Evolutionary conservation across 257 asterid species (phyloP).

Genomic region (Osmanthus fragrans): DNA sequence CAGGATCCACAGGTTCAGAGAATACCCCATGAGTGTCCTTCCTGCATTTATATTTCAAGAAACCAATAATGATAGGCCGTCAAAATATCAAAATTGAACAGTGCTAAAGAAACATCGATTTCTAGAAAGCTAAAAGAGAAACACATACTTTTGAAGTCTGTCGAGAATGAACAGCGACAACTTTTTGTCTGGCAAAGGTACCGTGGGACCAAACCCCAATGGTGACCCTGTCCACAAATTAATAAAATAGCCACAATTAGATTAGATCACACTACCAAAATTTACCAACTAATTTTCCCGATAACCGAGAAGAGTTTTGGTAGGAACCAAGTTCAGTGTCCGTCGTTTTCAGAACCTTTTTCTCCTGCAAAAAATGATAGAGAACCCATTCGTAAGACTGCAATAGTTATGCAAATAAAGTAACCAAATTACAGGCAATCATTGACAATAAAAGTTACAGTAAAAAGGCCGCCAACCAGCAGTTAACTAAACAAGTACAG

Average conservation of each 20-base stretch:
- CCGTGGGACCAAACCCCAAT: conserved; percentile 82
- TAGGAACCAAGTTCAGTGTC: conserved; percentile 61
- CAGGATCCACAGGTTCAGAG: conserved; percentile 89
- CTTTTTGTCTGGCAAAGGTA: conserved; percentile 97
- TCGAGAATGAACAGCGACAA: conserved; percentile 89
- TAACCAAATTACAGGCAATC: conserved; percentile 18
- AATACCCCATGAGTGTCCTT: conserved; percentile 92
- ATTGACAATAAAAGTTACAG: conserved; percentile 24
- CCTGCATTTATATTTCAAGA: conserved; percentile 51
- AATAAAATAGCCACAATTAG: conserved; percentile 40
- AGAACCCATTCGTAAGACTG: conserved; percentile 28
- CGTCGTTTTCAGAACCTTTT: conserved; percentile 63
- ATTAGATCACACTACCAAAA: conserved; percentile 28
- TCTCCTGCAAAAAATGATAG: conserved; percentile 57
- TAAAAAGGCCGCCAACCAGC: conserved; percentile 25
- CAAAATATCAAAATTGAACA: conserved; percentile 30
- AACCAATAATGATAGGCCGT: conserved; percentile 15
- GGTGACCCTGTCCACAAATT: conserved; percentile 77
- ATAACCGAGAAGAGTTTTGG: conserved; percentile 34
- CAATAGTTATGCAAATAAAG: conserved; percentile 19
- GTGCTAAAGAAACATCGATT: conserved; percentile 26
- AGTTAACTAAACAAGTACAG: conserved; percentile 38
- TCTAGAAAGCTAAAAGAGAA: conserved; percentile 26
- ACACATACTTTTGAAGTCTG: conserved; percentile 95
- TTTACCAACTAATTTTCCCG: conserved; percentile 19